These are phyloP conservation scores for Fusarium hostae DNA, from an alignment of 2,329 filamentous ascomycete species.

Conservation along the genomic window DNA sequence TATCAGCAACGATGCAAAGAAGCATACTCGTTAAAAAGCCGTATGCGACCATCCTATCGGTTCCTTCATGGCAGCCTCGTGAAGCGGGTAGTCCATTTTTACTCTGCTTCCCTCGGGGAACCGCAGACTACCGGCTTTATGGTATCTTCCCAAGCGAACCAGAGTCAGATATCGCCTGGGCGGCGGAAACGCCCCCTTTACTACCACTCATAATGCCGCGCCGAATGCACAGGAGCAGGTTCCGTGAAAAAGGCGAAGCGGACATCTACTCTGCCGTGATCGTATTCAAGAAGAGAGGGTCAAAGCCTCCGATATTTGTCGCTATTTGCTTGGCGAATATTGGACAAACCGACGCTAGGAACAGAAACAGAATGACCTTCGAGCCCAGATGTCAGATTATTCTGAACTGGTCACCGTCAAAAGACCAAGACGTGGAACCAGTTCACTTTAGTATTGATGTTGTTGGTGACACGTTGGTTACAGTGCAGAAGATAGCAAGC, in stretches of 20 bases:
- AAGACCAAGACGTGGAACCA: too few relatives aligned
- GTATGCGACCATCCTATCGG: background rate
- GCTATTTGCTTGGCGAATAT: background rate
- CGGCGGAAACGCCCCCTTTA: background rate
- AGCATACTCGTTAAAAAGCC: background rate
- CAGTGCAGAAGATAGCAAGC: background rate
- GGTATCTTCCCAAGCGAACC: background rate
- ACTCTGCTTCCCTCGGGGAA: background rate
- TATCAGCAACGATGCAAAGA: background rate
- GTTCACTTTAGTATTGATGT: too few relatives aligned
- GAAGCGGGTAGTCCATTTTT: background rate
- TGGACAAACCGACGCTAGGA: background rate
- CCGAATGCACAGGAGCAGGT: accelerated
- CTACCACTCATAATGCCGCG: background rate
- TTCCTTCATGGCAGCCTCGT: background rate
- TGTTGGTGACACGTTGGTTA: background rate
- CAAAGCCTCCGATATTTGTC: background rate
- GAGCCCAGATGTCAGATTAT: background rate
- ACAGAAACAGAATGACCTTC: accelerated
- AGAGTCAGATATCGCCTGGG: background rate
- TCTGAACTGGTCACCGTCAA: background rate
- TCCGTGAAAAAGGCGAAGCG: accelerated
- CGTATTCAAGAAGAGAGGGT: background rate
- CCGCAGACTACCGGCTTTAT: background rate
- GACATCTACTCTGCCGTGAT: background rate